phyloP scores from a whole-genome alignment of 2,329 filamentous ascomycete species.

The Lasiodiplodia gonubiensis region DNA sequence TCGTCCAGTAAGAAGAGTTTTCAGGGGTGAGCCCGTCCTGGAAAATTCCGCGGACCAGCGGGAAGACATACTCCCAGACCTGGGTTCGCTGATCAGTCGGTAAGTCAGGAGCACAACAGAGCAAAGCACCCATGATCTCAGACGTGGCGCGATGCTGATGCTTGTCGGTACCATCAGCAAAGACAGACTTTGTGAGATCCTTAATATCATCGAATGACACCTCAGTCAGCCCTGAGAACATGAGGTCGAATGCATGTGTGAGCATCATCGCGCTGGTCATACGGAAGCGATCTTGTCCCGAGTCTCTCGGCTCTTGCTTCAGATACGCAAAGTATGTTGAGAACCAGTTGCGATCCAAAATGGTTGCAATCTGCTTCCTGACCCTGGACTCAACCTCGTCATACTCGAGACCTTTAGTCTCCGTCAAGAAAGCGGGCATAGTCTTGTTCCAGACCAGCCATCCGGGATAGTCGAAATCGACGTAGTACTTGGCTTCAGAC shows the following conservation, averaged over 20 bases:
- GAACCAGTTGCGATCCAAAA: constrained; percentile 86
- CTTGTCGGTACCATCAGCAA: constrained; percentile 93
- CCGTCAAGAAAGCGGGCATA: constrained; percentile 79
- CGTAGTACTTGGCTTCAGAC: constrained; percentile 81
- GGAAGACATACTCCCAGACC: constrained; percentile 89
- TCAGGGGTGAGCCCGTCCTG: constrained; percentile 93
- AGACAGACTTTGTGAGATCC: constrained; percentile 76
- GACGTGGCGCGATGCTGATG: constrained; percentile 96
- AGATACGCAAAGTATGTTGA: constrained; percentile 87
- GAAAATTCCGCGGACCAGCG: constrained; percentile 83
- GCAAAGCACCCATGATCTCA: constrained; percentile 86
- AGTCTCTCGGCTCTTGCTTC: constrained; percentile 92
- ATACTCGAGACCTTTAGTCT: constrained; percentile 73
- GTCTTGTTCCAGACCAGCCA: constrained; percentile 95
- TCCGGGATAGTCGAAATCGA: constrained; percentile 89
- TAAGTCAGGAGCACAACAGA: constrained; percentile 81
- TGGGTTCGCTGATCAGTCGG: constrained; percentile 73
- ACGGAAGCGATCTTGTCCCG: constrained; percentile 81
- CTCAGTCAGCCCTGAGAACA: constrained; percentile 77
- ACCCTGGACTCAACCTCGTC: constrained; percentile 79
- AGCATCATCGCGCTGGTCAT: constrained; percentile 87
- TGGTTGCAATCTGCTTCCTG: constrained; percentile 77
- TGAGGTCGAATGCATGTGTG: constrained; percentile 87
- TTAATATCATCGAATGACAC: constrained; percentile 88
- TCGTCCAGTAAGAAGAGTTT: constrained; percentile 93